Base-by-base conservation (phyloP, 2,329 filamentous ascomycete species). In the Paramyrothecium roridum region DNA sequence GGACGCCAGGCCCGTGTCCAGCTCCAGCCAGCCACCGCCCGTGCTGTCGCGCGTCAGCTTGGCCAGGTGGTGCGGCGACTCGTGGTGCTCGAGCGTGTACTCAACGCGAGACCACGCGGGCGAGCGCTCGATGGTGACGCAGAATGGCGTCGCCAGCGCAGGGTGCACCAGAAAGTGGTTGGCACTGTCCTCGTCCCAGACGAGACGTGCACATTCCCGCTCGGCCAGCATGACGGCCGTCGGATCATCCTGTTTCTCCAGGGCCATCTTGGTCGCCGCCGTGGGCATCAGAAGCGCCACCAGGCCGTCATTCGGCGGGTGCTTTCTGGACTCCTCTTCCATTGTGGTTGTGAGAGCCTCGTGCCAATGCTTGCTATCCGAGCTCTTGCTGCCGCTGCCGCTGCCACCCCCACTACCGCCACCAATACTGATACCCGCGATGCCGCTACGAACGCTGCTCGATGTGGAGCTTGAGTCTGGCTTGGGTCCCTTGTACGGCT, bases 201-300 rank as follows among this genome's bases (percentile, higher is more conserved):
- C 83, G 2, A 93, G 80, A 2, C 86, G 80, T 22, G 85, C 89
- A 61, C 84, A 86, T 71, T 91, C 88, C 33, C 82, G 79, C 66
- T 89, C 84, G 1, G 88, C 88, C 34, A 86, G 82, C 56, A 79
- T 77, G 3, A 86, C 77, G 11, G 87, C 80, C 0, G 80, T 76
- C 2, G 80, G 76, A 65, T 89, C 84, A 47, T 81, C 76, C 3
- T 86, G 73, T 23, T 80, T 78, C 56, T 87, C 84, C 1, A 86
- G 74, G 2, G 84, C 87, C 68, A 86, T 80, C 48, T 81, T 83
- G 0, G 86, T 82, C 13, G 86, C 86, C 0, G 85, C 83, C 1
- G 76, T 73, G 1, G 89, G 89, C 71, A 90, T 89, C 16, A 90
- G 79, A 1, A 87, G 76, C 1, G 89, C 87, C 7, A 92, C 80